A percentile compares a stretch with the other conserved stretches of the same genome.
Evolutionary conservation across 345 rosid genomes (phyloP).

Genomic region (Citrus medica): DNA sequence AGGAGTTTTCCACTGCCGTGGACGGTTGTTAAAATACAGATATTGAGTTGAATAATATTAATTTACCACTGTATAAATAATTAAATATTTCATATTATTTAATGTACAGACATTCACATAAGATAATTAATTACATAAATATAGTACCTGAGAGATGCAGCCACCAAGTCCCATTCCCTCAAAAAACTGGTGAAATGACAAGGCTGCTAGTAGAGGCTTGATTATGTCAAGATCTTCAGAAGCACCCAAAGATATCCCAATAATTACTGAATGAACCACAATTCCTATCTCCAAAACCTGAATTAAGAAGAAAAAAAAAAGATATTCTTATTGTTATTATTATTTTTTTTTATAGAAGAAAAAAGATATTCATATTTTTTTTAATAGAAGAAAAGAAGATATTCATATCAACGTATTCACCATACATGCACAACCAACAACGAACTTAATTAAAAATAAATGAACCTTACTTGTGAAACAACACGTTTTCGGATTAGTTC

Average conservation of each 20-base stretch:
- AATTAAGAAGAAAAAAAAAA: not conserved
- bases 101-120: not conserved
- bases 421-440: not conserved
- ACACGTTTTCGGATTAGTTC: slow-evolving; percentile 47
- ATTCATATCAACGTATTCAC: too few species aligned
- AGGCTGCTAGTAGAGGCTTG: slow-evolving; percentile 62
- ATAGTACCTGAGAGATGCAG: slow-evolving; percentile 56
- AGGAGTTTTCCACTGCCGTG: too few species aligned
- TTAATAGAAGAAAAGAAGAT: too few species aligned
- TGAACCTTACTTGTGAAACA: slow-evolving; percentile 40
- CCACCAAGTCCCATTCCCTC: slow-evolving; percentile 87
- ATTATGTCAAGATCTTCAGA: slow-evolving; percentile 45
- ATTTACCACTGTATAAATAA: too few species aligned
- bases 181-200: slow-evolving; percentile 74
- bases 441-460: not conserved
- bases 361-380: too few species aligned
- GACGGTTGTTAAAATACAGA: too few species aligned
- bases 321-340: too few species aligned
- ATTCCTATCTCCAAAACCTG: slow-evolving; percentile 71
- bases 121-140: too few species aligned
- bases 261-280: slow-evolving; percentile 67
- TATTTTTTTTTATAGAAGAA: too few species aligned
- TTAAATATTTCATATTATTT: too few species aligned
- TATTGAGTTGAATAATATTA: too few species aligned
- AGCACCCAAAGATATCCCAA: slow-evolving; percentile 69